A percentile compares a stretch with the other conserved stretches of the same genome.
Evolutionary conservation across 805 yeast species (phyloP).

Genomic region (Kazachstania taianensis): DNA sequence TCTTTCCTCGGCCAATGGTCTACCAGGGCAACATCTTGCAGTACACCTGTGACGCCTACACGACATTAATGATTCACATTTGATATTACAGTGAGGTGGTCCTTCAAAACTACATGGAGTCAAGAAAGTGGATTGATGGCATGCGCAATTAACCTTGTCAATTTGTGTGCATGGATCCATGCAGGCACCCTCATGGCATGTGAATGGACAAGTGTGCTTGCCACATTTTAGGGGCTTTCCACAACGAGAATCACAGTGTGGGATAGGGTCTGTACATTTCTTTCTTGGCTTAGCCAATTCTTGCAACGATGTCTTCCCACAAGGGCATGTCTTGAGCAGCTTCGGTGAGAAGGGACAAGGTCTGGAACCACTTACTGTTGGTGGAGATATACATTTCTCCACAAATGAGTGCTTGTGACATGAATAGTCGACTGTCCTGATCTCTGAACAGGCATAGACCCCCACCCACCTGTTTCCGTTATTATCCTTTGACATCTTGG

Average conservation of each 20-base stretch:
- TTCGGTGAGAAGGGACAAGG: slow-evolving; percentile 59
- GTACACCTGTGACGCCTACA: slow-evolving; percentile 77
- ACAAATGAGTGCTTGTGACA: slow-evolving; percentile 62
- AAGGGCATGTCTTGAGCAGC: slow-evolving; percentile 55
- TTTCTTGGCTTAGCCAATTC: slow-evolving; percentile 35
- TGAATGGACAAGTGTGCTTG: slow-evolving; percentile 50
- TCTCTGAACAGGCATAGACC: slow-evolving; percentile 37
- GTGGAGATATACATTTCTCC: slow-evolving; percentile 29
- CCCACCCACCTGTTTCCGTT: slow-evolving; percentile 39
- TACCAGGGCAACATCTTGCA: slow-evolving; percentile 59
- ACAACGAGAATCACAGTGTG: slow-evolving; percentile 61
- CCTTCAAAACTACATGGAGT: slow-evolving; percentile 57
- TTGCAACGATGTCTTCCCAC: slow-evolving; percentile 54
- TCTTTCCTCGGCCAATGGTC: slow-evolving; percentile 42
- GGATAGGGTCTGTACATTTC: slow-evolving; percentile 67
- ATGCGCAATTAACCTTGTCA: slow-evolving; percentile 47
- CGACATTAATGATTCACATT: slow-evolving; percentile 63
- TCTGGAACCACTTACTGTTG: slow-evolving; percentile 17
- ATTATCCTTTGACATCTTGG: slow-evolving; percentile 25
- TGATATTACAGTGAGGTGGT: slow-evolving; percentile 54
- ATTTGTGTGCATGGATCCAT: slow-evolving; percentile 50
- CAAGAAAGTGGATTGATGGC: slow-evolving; percentile 45
- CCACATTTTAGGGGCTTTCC: slow-evolving; percentile 62
- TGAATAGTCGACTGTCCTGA: slow-evolving; percentile 40
- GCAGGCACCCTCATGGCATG: slow-evolving; percentile 74